Base-by-base conservation (phyloP, 306 rosid species). In the Vicia faba region DNA sequence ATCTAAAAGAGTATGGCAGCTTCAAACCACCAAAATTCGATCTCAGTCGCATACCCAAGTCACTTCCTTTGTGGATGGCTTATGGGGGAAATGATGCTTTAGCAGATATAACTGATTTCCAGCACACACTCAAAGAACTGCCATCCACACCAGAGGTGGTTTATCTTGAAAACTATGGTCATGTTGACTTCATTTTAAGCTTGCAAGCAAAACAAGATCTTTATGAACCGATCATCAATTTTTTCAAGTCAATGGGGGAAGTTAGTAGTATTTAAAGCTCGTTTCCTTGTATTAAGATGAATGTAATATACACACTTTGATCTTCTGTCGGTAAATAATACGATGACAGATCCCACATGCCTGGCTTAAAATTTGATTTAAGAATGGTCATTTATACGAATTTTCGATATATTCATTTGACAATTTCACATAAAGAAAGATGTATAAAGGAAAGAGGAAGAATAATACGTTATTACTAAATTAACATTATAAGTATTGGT, bases 31-130 rank as follows among this genome's bases (percentile, higher is more conserved):
- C 98, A 8, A 83, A 71, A 64, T 88, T 89, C 68, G 81, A 93
- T 72, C 91, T 89, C 46, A 69, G 87, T 55, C 75, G 20, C 67
- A 84, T 93, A 77, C 97, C 98, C 25, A 72, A 82, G 73, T 88
- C 89, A 43, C 62, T 93, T 85, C 97, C 98, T 1, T 73, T 93
- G 49, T 87, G 92, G 98, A 92, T 92, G 89, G 96, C 89, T 50
- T 87, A 87, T 20, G 98, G 98, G 9, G 93, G 96, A 65, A 84
- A 75, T 50, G 98, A 92, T 75, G 93, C 75, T 69, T 82, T 92
- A 74, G 90, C 91, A 39, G 98, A 89, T 78, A 15, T 49, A 67
- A 63, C 33, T 13, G 96, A 92, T 80, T 78, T 92, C 60, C 68
- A 73, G 75, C 93, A 73, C 76, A 84, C 92, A 0, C 76, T 92